Base-by-base conservation (phyloP, 441 rosid species). In the Bocquillonia castaneifolia region DNA sequence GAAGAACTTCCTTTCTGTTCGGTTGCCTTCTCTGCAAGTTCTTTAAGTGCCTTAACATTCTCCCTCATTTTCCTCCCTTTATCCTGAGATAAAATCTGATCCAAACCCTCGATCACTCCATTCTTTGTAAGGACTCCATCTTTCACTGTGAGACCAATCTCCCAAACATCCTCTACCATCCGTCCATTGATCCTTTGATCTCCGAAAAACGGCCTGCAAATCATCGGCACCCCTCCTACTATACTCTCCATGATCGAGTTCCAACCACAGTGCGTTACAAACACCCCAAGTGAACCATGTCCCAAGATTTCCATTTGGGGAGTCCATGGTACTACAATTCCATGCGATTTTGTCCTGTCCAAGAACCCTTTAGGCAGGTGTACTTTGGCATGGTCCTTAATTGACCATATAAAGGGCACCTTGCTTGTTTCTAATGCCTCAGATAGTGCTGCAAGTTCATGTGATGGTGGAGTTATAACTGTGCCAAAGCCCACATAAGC, bases 341-440 rank as follows among this genome's bases (percentile, higher is more conserved):
- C 86, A 15, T 67, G 28, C 1, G 37, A 9, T 23, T 48, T 45
- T 28, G 65, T 76, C 50, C 63, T 66, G 20, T 79, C 77, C 1
- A 77, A 8, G 63, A 82, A 83, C 20, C 85, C 86, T 6, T 75
- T 39, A 22, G 70, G 63, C 52, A 26, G 29, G 9, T 67, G 26
- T 13, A 28, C 28, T 67, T 51, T 73, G 7, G 31, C 5, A n/a
- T 50, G 60, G 13, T 72, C 75, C 59, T 62, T 74, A 0, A 83
- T 69, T 1, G 85, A 81, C 90, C 90, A 81, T 36, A 83, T 13
- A 55, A 79, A 80, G 0, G 85, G 80, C 14, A 61, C 34, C 3
- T 23, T 42, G 13, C 48, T 63, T 8, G 64, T 75, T 56, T 77
- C 81, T 50, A 80, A 20, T 2, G 71, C 81, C 36, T 69, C 71